Conservation (phyloP, 805 yeast species). For the Kodamaea leandrae region DNA sequence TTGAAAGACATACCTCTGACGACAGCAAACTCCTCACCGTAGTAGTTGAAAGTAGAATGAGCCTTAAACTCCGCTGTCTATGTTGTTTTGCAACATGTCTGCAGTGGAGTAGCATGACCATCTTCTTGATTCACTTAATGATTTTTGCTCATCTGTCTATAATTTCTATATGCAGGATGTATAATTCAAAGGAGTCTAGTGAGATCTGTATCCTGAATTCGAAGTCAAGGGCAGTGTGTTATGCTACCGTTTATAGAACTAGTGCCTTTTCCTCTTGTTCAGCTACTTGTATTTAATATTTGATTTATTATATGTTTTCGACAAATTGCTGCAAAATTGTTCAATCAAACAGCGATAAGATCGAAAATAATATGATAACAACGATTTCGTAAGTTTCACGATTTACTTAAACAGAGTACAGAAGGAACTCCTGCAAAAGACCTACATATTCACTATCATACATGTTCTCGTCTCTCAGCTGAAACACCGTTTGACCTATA, state of each 20-base stretch:
- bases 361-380: too few relatives aligned
- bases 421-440: neutral
- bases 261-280: too few relatives aligned
- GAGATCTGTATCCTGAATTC: too few relatives aligned
- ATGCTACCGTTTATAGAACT: too few relatives aligned
- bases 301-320: neutral
- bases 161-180: constrained; percentile 1
- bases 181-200: too few relatives aligned
- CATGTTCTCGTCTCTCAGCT: neutral
- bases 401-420: neutral
- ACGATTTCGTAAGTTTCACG: too few relatives aligned
- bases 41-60: too few relatives aligned
- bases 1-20: neutral
- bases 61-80: neutral
- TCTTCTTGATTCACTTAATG: neutral
- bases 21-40: neutral
- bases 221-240: too few relatives aligned
- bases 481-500: neutral
- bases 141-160: constrained; percentile 1
- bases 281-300: neutral
- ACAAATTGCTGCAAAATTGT: neutral
- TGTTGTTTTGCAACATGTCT: neutral
- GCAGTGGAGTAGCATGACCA: neutral
- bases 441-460: neutral
- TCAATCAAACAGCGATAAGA: neutral